Evolutionary conservation across 331 rosid species (phyloP).

Genomic region (Acacia pycnantha): DNA sequence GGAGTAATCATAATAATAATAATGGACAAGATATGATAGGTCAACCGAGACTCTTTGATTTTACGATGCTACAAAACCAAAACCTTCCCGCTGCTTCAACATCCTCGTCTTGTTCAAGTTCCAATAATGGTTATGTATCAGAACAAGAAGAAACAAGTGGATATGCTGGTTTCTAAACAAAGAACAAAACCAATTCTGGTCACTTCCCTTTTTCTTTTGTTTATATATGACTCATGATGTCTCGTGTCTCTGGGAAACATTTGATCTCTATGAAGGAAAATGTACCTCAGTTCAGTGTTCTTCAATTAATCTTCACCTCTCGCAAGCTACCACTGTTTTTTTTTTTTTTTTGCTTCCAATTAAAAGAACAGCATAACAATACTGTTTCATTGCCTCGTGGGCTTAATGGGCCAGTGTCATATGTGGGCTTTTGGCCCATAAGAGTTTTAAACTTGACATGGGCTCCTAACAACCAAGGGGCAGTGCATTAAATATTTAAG

Average conservation of each 20-base stretch:
- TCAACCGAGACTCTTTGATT: conserved; percentile 43
- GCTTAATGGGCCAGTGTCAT: neutral
- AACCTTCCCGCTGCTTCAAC: conserved; percentile 17
- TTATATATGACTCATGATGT: neutral
- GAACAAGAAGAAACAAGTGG: conserved; percentile 47
- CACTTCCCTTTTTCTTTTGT: neutral
- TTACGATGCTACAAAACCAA: conserved; percentile 39
- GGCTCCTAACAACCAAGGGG: neutral
- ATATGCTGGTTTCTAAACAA: conserved; percentile 7
- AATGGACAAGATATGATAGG: neutral
- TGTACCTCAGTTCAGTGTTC: neutral
- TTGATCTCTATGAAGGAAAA: neutral
- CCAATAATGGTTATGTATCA: conserved; percentile 31
- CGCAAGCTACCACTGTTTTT: neutral
- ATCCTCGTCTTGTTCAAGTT: conserved; percentile 71
- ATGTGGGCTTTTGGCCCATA: neutral
- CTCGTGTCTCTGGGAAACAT: neutral
- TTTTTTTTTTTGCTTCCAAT: neutral
- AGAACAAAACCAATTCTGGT: neutral
- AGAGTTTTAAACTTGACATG: neutral
- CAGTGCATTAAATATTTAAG: no score
- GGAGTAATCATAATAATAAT: neutral
- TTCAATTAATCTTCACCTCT: neutral
- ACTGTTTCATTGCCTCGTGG: neutral
- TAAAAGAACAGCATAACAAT: neutral